Percentiles rank a stretch among this genome's conserved stretches.
phyloP scores from a whole-genome alignment of 1,284 basidiomycete genomes.

The Cutaneotrichosporon arboriforme region DNA sequence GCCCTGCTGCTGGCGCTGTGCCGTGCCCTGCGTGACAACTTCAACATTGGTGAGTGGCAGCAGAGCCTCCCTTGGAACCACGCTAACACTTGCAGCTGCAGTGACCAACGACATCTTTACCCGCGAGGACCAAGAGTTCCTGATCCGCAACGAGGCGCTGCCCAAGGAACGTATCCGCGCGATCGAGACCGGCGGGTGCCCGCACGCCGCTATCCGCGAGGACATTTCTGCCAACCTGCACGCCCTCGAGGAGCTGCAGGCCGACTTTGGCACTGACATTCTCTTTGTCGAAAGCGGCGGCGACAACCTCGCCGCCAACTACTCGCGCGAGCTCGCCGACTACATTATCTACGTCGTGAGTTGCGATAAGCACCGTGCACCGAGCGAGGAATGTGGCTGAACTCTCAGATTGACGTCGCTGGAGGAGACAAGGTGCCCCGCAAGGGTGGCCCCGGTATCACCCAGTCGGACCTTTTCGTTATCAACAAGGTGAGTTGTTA shows the following conservation, averaged over 20 bases:
- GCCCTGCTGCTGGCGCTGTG: conserved; percentile 92
- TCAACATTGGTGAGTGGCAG: conserved; percentile 73
- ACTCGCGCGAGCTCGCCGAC: conserved; percentile 91
- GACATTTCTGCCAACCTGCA: conserved; percentile 97
- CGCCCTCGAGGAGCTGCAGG: conserved; percentile 89
- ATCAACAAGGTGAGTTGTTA: conserved; percentile 73
- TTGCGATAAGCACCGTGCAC: not conserved
- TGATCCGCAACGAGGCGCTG: conserved; percentile 86
- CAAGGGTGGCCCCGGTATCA: conserved; percentile 95
- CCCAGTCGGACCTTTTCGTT: conserved; percentile 80
- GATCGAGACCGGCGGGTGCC: conserved; percentile 93
- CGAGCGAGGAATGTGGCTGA: not conserved
- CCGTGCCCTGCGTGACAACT: conserved; percentile 68
- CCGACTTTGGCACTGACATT: conserved; percentile 74
- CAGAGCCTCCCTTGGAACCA: too few relatives aligned
- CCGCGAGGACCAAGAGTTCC: conserved; percentile 92
- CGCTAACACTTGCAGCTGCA: conserved; percentile 56
- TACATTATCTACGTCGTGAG: conserved; percentile 92
- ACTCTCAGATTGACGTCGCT: conserved; percentile 58
- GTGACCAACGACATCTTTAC: conserved; percentile 98
- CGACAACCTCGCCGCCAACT: conserved; percentile 95
- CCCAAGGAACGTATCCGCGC: conserved; percentile 80
- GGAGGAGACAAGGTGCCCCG: conserved; percentile 98
- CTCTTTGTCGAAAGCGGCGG: conserved; percentile 93
- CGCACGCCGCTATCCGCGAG: conserved; percentile 91